Evolutionary conservation across 2,329 filamentous ascomycete genomes (phyloP).

Genomic region (Xylariaceae sp.): DNA sequence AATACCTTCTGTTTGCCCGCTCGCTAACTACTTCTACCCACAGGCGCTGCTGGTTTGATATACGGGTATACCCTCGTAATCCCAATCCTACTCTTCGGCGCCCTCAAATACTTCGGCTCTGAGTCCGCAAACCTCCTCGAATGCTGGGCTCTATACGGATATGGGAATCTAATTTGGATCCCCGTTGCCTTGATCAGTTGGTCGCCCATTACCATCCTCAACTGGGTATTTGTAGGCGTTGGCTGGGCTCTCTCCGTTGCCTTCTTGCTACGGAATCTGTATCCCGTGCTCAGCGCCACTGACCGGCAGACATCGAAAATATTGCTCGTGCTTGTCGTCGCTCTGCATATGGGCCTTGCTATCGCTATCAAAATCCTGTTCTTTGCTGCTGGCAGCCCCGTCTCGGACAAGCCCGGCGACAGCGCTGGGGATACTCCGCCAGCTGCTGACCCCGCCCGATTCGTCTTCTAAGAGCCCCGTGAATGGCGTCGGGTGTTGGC

Average conservation of each 20-base stretch:
- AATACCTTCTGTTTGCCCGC: not conserved
- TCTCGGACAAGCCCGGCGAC: slow-evolving; percentile 31
- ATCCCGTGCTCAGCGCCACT: slow-evolving; percentile 87
- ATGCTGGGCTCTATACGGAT: slow-evolving; percentile 94
- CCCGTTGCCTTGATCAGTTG: slow-evolving; percentile 89
- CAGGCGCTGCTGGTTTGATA: slow-evolving; percentile 82
- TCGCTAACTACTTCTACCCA: slow-evolving; percentile 12
- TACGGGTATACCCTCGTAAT: slow-evolving; percentile 94
- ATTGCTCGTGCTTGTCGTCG: slow-evolving; percentile 77
- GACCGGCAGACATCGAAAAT: slow-evolving; percentile 90
- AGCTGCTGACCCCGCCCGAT: slow-evolving; percentile 12
- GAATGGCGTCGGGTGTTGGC: not conserved
- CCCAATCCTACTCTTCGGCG: slow-evolving; percentile 80
- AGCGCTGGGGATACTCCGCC: slow-evolving; percentile 16
- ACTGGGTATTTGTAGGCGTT: slow-evolving; percentile 89
- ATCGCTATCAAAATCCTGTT: slow-evolving; percentile 96
- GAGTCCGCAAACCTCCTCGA: slow-evolving; percentile 91
- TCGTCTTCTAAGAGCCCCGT: slow-evolving; percentile 11
- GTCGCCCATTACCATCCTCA: slow-evolving; percentile 80
- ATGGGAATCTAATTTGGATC: slow-evolving; percentile 96
- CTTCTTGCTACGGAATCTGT: slow-evolving; percentile 83
- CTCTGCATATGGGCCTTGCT: slow-evolving; percentile 82
- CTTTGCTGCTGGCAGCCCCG: slow-evolving; percentile 78
- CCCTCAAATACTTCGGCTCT: slow-evolving; percentile 91
- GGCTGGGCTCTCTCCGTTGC: slow-evolving; percentile 80